These are phyloP conservation scores for Pseudoturritis turrita DNA, from an alignment of 345 rosid genomes.

Conservation along the genomic window DNA sequence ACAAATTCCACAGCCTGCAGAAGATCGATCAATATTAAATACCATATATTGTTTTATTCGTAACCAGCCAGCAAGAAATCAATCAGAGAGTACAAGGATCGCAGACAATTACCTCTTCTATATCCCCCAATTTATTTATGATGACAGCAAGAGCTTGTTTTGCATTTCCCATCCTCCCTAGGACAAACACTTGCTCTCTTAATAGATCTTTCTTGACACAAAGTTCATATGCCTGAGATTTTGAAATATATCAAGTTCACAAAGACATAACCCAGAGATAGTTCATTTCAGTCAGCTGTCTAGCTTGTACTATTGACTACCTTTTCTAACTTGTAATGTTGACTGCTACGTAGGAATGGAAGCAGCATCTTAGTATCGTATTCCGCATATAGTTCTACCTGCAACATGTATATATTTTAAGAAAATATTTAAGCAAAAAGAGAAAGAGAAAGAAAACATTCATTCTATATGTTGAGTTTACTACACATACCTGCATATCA, in stretches of 20 bases:
- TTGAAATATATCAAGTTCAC: conserved; percentile 27
- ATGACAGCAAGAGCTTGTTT: conserved; percentile 88
- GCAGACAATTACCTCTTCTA: conserved; percentile 69
- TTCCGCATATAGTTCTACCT: conserved; percentile 95
- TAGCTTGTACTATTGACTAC: conserved; percentile 40
- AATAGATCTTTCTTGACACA: conserved; percentile 76
- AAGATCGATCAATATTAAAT: conserved; percentile 16
- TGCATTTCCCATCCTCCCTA: conserved; percentile 98
- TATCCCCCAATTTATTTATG: conserved; percentile 86
- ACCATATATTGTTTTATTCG: background rate
- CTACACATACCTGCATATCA: conserved; percentile 85
- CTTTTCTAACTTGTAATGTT: conserved; percentile 95
- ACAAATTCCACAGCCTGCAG: conserved; percentile 99
- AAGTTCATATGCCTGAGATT: conserved; percentile 79
- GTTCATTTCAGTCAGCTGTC: conserved; percentile 16
- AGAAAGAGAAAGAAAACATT: background rate
- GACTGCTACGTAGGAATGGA: conserved; percentile 97
- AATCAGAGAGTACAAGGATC: background rate
- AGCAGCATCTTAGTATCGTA: conserved; percentile 90
- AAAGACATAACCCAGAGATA: background rate
- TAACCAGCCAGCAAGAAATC: conserved; percentile 6
- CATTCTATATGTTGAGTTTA: background rate
- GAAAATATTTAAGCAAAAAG: background rate
- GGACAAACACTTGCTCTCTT: conserved; percentile 91
- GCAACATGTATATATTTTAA: conserved; percentile 24